Evolutionary conservation across 2,329 filamentous ascomycete genomes (phyloP).

Genomic region (Pseudogymnoascus sp.): DNA sequence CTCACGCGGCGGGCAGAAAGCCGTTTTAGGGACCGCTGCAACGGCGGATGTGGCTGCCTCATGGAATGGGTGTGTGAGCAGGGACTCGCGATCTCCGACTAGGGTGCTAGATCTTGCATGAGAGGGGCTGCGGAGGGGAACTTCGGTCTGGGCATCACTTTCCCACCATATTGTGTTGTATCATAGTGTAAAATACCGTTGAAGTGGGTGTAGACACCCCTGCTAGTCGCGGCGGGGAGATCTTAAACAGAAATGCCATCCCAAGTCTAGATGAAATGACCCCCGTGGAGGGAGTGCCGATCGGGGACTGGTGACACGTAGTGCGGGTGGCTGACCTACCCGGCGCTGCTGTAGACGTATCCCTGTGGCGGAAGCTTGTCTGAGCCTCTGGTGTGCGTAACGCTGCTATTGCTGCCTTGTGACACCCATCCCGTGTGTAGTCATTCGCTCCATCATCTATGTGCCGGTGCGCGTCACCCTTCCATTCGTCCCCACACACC

Average conservation of each 20-base stretch:
- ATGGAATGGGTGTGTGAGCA: not conserved
- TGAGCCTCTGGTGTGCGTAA: not conserved
- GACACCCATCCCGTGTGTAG: not conserved
- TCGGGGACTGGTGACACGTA: not conserved
- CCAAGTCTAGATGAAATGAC: not conserved
- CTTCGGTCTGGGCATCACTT: not conserved
- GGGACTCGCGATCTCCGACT: not conserved
- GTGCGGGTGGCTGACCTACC: not conserved
- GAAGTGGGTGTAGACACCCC: not conserved
- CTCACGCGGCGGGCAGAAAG: not conserved
- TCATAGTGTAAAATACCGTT: not conserved
- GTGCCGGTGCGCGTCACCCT: not conserved
- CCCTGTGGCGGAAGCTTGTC: slow-evolving; percentile 1
- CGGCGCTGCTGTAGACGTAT: not conserved
- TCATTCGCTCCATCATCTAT: not conserved
- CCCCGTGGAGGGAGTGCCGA: not conserved
- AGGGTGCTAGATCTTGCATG: not conserved
- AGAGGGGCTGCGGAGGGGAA: not conserved
- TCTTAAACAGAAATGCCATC: not conserved
- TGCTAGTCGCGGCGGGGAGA: not conserved
- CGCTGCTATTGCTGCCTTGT: not conserved
- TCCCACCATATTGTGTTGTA: not conserved
- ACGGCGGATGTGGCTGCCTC: not conserved
- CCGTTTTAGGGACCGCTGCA: not conserved
- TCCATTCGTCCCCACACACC: not conserved